Evolutionary conservation across 768 basidiomycete genomes (phyloP).

Genomic region (Russula ochroleuca): DNA sequence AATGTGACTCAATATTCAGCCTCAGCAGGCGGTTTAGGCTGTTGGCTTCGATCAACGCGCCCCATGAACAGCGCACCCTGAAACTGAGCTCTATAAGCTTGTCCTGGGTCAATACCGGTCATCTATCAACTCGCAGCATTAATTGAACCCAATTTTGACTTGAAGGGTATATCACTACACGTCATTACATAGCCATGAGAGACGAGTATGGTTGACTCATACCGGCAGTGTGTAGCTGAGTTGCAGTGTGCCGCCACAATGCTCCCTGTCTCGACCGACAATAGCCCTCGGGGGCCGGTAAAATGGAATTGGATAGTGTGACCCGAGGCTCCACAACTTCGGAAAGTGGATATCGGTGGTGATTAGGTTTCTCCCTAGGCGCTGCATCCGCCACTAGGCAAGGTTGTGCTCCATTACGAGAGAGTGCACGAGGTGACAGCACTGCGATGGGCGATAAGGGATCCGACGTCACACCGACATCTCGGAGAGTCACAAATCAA

Average conservation of each 20-base stretch:
- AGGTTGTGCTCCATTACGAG: slow-evolving; percentile 7
- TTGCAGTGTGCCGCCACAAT: slow-evolving; percentile 7
- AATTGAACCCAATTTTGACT: slow-evolving; percentile 14
- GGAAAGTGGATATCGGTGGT: not conserved
- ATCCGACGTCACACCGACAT: slow-evolving; percentile 7
- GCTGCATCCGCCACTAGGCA: slow-evolving; percentile 6
- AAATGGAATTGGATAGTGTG: not conserved
- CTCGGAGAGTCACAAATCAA: not conserved
- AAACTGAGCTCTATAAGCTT: slow-evolving; percentile 3
- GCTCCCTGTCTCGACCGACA: not conserved
- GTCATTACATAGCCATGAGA: slow-evolving; percentile 7
- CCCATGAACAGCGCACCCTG: slow-evolving; percentile 5
- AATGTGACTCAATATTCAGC: slow-evolving; percentile 19
- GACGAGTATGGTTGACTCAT: not conserved
- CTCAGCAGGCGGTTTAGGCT: slow-evolving; percentile 19
- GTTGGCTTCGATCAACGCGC: slow-evolving; percentile 14
- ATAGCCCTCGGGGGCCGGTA: not conserved
- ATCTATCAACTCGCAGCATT: slow-evolving; percentile 10
- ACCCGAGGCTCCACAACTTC: not conserved
- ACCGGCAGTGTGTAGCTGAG: not conserved
- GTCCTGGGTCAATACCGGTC: not conserved
- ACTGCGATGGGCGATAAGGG: not conserved
- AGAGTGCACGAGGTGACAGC: slow-evolving; percentile 16
- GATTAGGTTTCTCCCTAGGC: slow-evolving; percentile 14
- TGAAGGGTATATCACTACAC: not conserved